phyloP scores from a whole-genome alignment of 345 rosid genomes.

The Aurinia saxatilis region DNA sequence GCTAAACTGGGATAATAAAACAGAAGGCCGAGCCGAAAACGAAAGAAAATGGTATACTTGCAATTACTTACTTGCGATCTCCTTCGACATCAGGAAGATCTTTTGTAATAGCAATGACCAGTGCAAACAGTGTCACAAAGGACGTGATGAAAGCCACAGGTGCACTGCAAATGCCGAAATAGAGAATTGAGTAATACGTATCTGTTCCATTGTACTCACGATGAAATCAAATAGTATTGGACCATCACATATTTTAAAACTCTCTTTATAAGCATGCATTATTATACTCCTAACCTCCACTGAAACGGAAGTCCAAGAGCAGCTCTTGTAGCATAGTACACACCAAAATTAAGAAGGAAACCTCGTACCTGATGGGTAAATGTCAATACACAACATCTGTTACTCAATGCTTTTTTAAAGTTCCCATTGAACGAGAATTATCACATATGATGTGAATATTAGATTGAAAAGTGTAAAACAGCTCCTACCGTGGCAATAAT shows the following conservation, averaged over 20 bases:
- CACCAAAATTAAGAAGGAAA: conserved; percentile 93
- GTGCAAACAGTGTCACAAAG: conserved; percentile 82
- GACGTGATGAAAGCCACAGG: conserved; percentile 96
- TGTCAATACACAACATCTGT: not conserved
- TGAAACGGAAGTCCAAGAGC: conserved; percentile 90
- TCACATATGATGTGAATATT: not conserved
- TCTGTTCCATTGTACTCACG: not conserved
- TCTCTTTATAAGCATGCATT: not conserved
- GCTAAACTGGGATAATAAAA: not conserved
- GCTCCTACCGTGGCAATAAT: conserved; percentile 72
- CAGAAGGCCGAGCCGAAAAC: not conserved
- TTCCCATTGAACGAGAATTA: not conserved
- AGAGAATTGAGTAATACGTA: not conserved
- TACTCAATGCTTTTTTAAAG: not conserved
- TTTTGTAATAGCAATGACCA: conserved; percentile 91
- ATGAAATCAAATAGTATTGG: not conserved
- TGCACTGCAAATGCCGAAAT: conserved; percentile 44
- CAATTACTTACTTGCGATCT: conserved; percentile 76
- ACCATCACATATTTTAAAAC: not conserved
- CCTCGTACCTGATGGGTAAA: conserved; percentile 66
- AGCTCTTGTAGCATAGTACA: conserved; percentile 84
- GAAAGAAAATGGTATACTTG: not conserved
- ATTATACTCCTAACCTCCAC: conserved; percentile 57
- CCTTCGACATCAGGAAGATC: conserved; percentile 98
- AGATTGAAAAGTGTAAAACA: conserved; percentile 8